These are phyloP conservation scores for Trichophaea hybrida DNA, from an alignment of 2,329 filamentous ascomycete genomes.

Conservation along the genomic window DNA sequence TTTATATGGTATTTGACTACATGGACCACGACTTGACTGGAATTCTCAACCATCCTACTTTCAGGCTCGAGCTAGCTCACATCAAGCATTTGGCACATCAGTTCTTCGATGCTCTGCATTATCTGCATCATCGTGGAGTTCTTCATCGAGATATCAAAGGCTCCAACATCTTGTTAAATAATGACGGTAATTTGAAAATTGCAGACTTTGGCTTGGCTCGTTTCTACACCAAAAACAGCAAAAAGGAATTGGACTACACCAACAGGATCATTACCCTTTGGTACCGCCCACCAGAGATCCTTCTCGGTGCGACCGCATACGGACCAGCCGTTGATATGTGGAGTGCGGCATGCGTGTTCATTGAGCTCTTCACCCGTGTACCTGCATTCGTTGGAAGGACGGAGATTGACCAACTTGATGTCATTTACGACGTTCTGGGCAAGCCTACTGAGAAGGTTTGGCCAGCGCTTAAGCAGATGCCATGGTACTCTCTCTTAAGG, in stretches of 20 bases:
- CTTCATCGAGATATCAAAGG: conserved; percentile 96
- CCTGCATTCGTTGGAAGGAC: conserved; percentile 92
- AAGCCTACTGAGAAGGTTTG: conserved; percentile 74
- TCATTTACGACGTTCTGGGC: conserved; percentile 85
- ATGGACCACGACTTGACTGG: conserved; percentile 91
- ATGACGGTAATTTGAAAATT: conserved; percentile 72
- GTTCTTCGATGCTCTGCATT: conserved; percentile 84
- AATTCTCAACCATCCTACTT: conserved; percentile 83
- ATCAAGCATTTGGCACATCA: conserved; percentile 89
- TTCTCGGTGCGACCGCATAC: conserved; percentile 81
- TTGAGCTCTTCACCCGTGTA: conserved; percentile 87
- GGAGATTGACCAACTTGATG: conserved; percentile 92
- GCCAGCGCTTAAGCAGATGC: conserved; percentile 83
- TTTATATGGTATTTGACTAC: conserved; percentile 99
- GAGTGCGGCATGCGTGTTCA: conserved; percentile 91
- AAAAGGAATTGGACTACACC: conserved; percentile 79
- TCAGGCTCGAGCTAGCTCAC: conserved; percentile 67
- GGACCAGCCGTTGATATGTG: conserved; percentile 85
- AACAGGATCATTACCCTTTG: conserved; percentile 98
- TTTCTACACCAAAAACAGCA: conserved; percentile 73
- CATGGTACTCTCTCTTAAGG: conserved; percentile 87
- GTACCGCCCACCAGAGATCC: conserved; percentile 84
- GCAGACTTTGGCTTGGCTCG: conserved; percentile 93
- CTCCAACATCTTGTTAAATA: conserved; percentile 90
- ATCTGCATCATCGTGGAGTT: conserved; percentile 83